Evolutionary conservation across 257 asterid species (phyloP).

Genomic region (Salvia rosmarinus): DNA sequence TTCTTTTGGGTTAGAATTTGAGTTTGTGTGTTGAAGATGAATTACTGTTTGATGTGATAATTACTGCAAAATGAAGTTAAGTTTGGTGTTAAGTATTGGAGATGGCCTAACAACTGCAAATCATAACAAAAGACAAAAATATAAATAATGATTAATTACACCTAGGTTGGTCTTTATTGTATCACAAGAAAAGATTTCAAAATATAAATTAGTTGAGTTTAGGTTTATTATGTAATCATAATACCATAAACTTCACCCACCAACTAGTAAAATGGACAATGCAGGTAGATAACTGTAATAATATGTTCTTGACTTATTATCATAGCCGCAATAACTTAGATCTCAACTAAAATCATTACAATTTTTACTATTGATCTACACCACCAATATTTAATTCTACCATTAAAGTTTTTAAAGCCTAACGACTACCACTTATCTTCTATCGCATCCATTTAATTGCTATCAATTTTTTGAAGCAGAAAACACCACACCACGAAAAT

Average conservation of each 20-base stretch:
- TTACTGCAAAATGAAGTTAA: too few relatives aligned
- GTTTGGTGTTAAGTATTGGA: too few relatives aligned
- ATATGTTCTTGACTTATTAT: constrained; percentile 23
- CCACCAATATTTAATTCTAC: constrained; percentile 4
- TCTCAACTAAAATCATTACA: constrained; percentile 32
- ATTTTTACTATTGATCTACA: not conserved
- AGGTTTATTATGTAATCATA: not conserved
- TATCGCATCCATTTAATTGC: not conserved
- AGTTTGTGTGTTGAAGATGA: too few relatives aligned
- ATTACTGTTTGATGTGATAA: too few relatives aligned
- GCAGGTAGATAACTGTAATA: constrained; percentile 10
- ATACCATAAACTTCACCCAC: constrained; percentile 12
- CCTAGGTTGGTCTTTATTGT: not conserved
- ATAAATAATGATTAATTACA: not conserved
- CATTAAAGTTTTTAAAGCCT: not conserved
- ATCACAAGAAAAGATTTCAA: not conserved
- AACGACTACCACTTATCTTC: not conserved
- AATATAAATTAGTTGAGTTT: constrained; percentile 9
- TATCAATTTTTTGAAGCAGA: not conserved
- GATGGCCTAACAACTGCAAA: constrained; percentile 3
- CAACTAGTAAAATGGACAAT: not conserved
- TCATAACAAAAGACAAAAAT: not conserved
- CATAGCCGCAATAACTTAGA: not conserved
- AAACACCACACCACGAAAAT: not conserved
- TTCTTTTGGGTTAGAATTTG: too few relatives aligned